Conservation (phyloP, 352 stramenopile species). For the Phytophthora tentaculata region DNA sequence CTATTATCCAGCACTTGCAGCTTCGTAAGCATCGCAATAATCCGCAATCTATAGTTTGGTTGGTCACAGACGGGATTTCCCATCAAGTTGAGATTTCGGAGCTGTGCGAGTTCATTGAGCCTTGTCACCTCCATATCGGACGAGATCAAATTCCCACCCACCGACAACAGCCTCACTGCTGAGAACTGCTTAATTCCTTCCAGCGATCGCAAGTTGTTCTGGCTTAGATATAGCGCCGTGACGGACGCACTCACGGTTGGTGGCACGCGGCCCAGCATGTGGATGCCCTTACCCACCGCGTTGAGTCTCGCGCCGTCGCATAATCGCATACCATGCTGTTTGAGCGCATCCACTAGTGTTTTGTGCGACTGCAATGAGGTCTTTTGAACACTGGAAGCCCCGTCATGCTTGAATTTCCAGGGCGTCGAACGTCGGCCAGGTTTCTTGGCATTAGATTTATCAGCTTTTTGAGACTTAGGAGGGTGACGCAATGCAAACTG, state of each 20-base stretch:
- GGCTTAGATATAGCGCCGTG: constrained; percentile 78
- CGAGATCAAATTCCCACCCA: constrained; percentile 64
- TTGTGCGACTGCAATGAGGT: constrained; percentile 31
- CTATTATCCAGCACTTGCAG: constrained; percentile 66
- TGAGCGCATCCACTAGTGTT: constrained; percentile 68
- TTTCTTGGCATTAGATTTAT: constrained; percentile 30
- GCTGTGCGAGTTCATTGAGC: constrained; percentile 43
- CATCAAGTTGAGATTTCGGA: constrained; percentile 72
- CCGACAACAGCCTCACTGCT: constrained; percentile 60
- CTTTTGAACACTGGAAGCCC: constrained; percentile 3
- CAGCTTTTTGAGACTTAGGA: constrained; percentile 12
- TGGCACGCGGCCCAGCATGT: constrained; percentile 55
- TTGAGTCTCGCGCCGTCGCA: constrained; percentile 83
- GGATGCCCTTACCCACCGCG: constrained; percentile 62
- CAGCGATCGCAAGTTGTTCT: constrained; percentile 68
- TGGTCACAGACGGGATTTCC: constrained; percentile 79
- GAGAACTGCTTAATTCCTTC: constrained; percentile 70
- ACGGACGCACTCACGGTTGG: constrained; percentile 50
- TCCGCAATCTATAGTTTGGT: constrained; percentile 73
- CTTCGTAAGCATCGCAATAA: constrained; percentile 52
- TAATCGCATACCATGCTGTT: constrained; percentile 70
- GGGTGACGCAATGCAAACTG: constrained; percentile 34
- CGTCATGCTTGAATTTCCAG: constrained; percentile 22
- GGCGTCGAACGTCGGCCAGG: constrained; percentile 4
- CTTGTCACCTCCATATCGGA: constrained; percentile 51